These are phyloP conservation scores for Zygosaccharomyces sapae DNA, from an alignment of 1,139 yeast genomes.

Conservation along the genomic window DNA sequence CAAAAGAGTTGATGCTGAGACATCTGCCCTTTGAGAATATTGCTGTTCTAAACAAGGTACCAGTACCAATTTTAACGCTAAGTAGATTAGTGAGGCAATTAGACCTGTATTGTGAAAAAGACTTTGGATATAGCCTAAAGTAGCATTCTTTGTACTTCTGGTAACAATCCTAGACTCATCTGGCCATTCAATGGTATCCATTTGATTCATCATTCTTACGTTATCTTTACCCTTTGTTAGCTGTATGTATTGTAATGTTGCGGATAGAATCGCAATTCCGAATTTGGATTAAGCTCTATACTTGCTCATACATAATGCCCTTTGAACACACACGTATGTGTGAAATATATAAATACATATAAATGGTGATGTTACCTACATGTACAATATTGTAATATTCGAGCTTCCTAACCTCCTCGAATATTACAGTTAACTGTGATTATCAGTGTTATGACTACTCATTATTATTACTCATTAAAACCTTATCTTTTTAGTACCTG, in stretches of 20 bases:
- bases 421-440: not conserved
- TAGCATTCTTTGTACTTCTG: slow-evolving; percentile 10
- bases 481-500: slow-evolving; percentile 16
- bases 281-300: too few relatives aligned
- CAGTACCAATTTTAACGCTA: slow-evolving; percentile 22
- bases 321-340: too few relatives aligned
- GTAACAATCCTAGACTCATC: slow-evolving; percentile 16
- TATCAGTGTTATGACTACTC: not conserved
- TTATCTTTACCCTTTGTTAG: not conserved
- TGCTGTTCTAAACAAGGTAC: slow-evolving; percentile 35
- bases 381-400: too few relatives aligned
- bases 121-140: slow-evolving; percentile 14
- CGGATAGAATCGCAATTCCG: too few relatives aligned
- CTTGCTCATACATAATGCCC: too few relatives aligned
- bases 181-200: slow-evolving; percentile 24
- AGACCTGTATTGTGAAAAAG: slow-evolving; percentile 35
- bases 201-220: not conserved
- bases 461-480: slow-evolving; percentile 2
- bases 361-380: too few relatives aligned
- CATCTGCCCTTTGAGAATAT: slow-evolving; percentile 33
- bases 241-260: not conserved
- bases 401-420: too few relatives aligned
- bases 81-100: slow-evolving; percentile 28
- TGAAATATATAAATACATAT: too few relatives aligned
- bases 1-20: slow-evolving; percentile 23